Evolutionary conservation across 2,329 filamentous ascomycete genomes (phyloP).

Genomic region (Colletotrichum sublineola): DNA sequence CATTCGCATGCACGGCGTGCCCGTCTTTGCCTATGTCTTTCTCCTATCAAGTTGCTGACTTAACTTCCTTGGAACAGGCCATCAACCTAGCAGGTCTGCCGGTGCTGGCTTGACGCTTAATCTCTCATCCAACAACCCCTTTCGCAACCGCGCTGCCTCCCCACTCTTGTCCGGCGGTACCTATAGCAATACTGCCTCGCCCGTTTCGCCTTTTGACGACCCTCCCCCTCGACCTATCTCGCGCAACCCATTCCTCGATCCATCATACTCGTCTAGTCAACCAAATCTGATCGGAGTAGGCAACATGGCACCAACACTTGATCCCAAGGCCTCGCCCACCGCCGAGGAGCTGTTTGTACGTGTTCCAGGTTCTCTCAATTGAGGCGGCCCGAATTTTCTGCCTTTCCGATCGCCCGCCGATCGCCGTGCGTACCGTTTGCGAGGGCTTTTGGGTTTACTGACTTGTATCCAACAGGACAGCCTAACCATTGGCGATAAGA

Average conservation of each 20-base stretch:
- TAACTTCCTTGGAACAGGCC: constrained; percentile 52
- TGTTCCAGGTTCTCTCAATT: constrained; percentile 48
- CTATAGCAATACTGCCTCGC: constrained; percentile 54
- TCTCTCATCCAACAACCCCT: constrained; percentile 86
- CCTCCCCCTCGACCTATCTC: constrained; percentile 72
- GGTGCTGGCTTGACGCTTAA: constrained; percentile 68
- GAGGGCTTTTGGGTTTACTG: neutral
- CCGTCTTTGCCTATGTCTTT: constrained; percentile 47
- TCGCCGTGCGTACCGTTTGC: neutral
- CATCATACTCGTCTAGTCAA: constrained; percentile 53
- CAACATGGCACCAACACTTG: constrained; percentile 64
- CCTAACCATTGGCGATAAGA: constrained; percentile 74
- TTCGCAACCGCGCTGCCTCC: constrained; percentile 78
- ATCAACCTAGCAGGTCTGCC: constrained; percentile 59
- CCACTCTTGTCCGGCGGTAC: constrained; percentile 55
- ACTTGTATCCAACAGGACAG: constrained; percentile 66
- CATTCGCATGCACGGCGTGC: constrained; percentile 56
- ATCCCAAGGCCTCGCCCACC: constrained; percentile 62
- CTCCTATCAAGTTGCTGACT: constrained; percentile 38
- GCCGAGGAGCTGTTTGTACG: constrained; percentile 84
- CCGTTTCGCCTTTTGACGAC: constrained; percentile 72
- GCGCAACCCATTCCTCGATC: constrained; percentile 82
- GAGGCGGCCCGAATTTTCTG: neutral
- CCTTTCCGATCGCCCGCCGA: neutral
- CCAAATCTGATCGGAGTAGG: constrained; percentile 56